phyloP scores from a whole-genome alignment of 306 rosid species.

The Lablab purpureus region DNA sequence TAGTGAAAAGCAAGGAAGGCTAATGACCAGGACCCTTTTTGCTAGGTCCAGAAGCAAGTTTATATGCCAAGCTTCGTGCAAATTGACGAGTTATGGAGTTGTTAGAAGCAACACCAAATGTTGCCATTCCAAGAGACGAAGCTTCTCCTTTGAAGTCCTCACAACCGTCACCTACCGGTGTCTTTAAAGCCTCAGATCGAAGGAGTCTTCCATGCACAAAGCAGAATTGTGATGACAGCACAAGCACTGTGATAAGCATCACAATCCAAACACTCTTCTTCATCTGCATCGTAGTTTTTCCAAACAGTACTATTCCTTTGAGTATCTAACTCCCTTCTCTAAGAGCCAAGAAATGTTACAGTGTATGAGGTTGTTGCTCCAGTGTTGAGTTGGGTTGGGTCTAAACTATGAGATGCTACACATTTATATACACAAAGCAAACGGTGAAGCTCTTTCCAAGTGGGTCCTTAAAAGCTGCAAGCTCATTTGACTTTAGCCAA shows the following conservation, averaged over 20 bases:
- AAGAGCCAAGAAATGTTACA: not conserved
- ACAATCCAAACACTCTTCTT: conserved; percentile 46
- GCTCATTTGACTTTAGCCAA: conserved; percentile 60
- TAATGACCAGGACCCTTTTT: conserved; percentile 79
- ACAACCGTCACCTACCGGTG: conserved; percentile 32
- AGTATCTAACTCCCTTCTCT: not conserved
- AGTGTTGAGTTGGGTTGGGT: conserved; percentile 11
- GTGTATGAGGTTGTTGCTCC: not conserved
- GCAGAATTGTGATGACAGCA: conserved; percentile 48
- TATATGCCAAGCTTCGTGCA: conserved; percentile 56
- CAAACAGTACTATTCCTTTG: not conserved
- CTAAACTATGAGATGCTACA: not conserved
- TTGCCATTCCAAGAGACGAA: conserved; percentile 47
- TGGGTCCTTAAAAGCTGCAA: conserved; percentile 49
- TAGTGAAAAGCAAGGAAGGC: not conserved
- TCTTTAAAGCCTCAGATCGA: conserved; percentile 33
- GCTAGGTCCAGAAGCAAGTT: conserved; percentile 82
- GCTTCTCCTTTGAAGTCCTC: conserved; percentile 39
- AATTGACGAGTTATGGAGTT: conserved; percentile 52
- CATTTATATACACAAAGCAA: conserved; percentile 35
- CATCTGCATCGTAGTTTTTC: conserved; percentile 41
- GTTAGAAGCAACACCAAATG: conserved; percentile 57
- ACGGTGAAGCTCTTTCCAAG: conserved; percentile 52
- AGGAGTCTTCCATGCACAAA: conserved; percentile 71
- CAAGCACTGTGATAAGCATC: conserved; percentile 49